Percentiles rank a stretch among this genome's conserved stretches.
phyloP scores from a whole-genome alignment of 306 rosid species.

The Cicer pinnatifidum region DNA sequence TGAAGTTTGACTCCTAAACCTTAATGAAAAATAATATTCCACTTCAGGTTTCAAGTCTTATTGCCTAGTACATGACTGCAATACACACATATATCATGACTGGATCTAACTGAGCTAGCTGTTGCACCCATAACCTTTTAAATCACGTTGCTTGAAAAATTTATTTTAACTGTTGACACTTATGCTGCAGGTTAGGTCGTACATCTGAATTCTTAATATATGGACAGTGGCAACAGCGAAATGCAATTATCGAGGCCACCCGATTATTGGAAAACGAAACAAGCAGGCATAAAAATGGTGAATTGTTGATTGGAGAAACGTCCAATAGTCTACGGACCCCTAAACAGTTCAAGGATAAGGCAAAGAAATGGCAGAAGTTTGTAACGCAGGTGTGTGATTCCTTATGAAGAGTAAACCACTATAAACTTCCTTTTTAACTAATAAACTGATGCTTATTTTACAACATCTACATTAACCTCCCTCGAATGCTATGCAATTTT shows the following conservation, averaged over 20 bases:
- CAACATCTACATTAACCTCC: slow-evolving; percentile 27
- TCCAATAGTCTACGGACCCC: slow-evolving; percentile 53
- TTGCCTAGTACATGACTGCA: slow-evolving; percentile 15
- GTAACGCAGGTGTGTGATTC: slow-evolving; percentile 74
- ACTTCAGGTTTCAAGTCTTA: slow-evolving; percentile 29
- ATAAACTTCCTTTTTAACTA: slow-evolving; percentile 30
- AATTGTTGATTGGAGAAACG: slow-evolving; percentile 52
- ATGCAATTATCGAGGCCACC: slow-evolving; percentile 85
- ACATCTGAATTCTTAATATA: slow-evolving; percentile 87
- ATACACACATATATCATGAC: slow-evolving; percentile 28
- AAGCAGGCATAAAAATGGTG: slow-evolving; percentile 48
- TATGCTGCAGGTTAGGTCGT: slow-evolving; percentile 71
- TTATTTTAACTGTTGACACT: slow-evolving; percentile 28
- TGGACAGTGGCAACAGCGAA: slow-evolving; percentile 91
- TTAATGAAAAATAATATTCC: slow-evolving; percentile 2
- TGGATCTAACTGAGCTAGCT: slow-evolving; percentile 17
- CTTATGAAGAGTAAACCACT: slow-evolving; percentile 29
- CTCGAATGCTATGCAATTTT: slow-evolving; percentile 23
- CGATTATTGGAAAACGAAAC: slow-evolving; percentile 67
- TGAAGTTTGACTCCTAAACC: no score
- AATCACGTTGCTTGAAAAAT: slow-evolving; percentile 15
- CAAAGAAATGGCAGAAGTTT: slow-evolving; percentile 93
- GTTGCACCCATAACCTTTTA: slow-evolving; percentile 5
- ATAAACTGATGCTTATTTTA: slow-evolving; percentile 21
- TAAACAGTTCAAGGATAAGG: slow-evolving; percentile 69